Conservation (phyloP, 305 asterid genomes). For the Caryopteris hybrid region DNA sequence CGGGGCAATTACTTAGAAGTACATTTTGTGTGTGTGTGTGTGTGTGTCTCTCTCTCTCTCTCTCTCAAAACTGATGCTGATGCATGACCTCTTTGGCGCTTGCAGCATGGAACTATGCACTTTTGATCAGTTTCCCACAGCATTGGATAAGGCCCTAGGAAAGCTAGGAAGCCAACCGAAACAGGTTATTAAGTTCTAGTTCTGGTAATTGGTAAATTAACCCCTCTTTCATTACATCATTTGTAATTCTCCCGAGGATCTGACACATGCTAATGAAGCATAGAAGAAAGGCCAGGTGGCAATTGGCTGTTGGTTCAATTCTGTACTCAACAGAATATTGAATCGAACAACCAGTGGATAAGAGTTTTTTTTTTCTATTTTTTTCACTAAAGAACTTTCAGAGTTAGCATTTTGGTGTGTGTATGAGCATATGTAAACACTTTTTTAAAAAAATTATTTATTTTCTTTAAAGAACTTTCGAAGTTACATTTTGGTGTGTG, state of each 20-base stretch:
- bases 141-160: constrained; percentile 82
- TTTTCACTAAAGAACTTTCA: too few relatives aligned
- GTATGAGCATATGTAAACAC: too few relatives aligned
- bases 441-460: too few relatives aligned
- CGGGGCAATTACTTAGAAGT: not conserved
- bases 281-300: not conserved
- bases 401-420: not conserved
- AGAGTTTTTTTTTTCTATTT: too few relatives aligned
- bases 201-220: not conserved
- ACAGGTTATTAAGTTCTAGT: constrained; percentile 74
- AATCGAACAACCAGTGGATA: too few relatives aligned
- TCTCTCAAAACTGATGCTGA: too few relatives aligned
- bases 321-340: not conserved
- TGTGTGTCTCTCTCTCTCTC: too few relatives aligned
- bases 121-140: constrained; percentile 53
- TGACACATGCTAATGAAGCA: not conserved
- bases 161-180: constrained; percentile 88
- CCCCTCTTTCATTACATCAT: not conserved
- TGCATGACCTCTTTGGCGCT: not conserved
- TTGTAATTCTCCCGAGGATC: not conserved
- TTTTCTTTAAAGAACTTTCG: too few relatives aligned
- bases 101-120: constrained; percentile 84
- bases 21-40: not conserved
- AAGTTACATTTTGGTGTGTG: too few relatives aligned
- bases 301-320: not conserved